A percentile compares a stretch with the other conserved stretches of the same genome.
phyloP scores from a whole-genome alignment of 1,139 yeast genomes.

The Sugiyamaella neomexicana region DNA sequence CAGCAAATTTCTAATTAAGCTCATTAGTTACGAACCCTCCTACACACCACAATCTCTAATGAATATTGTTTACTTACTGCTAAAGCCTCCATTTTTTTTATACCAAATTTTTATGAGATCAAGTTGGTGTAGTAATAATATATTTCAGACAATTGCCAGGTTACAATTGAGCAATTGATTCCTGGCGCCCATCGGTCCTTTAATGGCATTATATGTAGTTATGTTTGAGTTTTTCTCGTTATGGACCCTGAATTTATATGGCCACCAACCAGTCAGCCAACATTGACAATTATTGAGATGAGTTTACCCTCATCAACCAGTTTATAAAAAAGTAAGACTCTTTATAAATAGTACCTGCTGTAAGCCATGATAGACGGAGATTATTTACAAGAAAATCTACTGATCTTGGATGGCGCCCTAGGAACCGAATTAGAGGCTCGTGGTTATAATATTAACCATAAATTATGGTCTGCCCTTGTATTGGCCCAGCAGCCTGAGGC shows the following conservation, averaged over 20 bases:
- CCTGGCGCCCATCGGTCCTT: not conserved
- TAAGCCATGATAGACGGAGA: not conserved
- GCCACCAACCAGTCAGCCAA: not conserved
- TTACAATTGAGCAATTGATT: no score
- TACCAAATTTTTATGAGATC: not conserved
- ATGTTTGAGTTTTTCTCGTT: not conserved
- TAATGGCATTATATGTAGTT: not conserved
- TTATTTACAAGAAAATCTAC: slow-evolving; percentile 2
- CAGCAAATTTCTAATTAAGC: slow-evolving; percentile 33
- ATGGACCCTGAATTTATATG: not conserved
- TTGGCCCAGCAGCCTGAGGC: slow-evolving; percentile 50
- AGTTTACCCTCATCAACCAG: not conserved
- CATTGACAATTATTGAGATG: no score
- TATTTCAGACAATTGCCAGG: not conserved
- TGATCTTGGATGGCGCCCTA: slow-evolving; percentile 48
- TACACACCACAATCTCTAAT: not conserved
- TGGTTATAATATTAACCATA: slow-evolving; percentile 43
- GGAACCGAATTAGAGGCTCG: slow-evolving; percentile 47
- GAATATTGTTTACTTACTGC: slow-evolving; percentile 18
- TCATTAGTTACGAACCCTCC: not conserved
- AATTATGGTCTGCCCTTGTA: slow-evolving; percentile 64
- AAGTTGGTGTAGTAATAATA: not conserved
- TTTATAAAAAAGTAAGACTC: no score
- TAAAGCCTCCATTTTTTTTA: slow-evolving; percentile 19
- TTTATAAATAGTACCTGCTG: not conserved